These are phyloP conservation scores for Panaeolus cyanescens DNA, from an alignment of 768 basidiomycete species.

Conservation along the genomic window DNA sequence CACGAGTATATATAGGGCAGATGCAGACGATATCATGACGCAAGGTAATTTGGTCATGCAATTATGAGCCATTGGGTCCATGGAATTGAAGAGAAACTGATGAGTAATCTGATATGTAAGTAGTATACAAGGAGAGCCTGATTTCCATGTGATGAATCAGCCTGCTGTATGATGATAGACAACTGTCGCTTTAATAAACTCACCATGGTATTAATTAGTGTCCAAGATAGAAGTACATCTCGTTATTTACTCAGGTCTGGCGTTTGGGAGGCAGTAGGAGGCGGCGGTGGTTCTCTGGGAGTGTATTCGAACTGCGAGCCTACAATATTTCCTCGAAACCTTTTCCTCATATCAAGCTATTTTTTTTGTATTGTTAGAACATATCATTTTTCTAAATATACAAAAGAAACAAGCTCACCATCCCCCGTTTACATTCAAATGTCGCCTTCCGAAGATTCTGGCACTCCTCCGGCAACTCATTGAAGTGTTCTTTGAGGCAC, in stretches of 20 bases:
- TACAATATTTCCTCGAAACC: constrained; percentile 74
- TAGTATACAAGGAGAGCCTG: not conserved
- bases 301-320: constrained; percentile 53
- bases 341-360: constrained; percentile 83
- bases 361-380: not conserved
- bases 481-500: constrained; percentile 73
- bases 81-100: not conserved
- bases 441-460: constrained; percentile 77
- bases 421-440: constrained; percentile 89
- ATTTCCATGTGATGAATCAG: constrained; percentile 6
- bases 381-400: not conserved
- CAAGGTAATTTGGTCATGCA: constrained; percentile 3
- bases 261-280: not conserved
- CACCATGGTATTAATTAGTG: not conserved
- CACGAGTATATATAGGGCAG: constrained; percentile 1
- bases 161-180: not conserved
- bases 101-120: constrained; percentile 4
- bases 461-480: constrained; percentile 82
- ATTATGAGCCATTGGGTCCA: not conserved
- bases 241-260: constrained; percentile 1
- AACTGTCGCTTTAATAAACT: not conserved
- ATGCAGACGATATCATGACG: constrained; percentile 8
- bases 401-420: constrained; percentile 53
- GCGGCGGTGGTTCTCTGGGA: constrained; percentile 27
- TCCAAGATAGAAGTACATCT: not conserved